Base-by-base conservation (phyloP, 768 basidiomycete species). In the Tricholoma matsutake region DNA sequence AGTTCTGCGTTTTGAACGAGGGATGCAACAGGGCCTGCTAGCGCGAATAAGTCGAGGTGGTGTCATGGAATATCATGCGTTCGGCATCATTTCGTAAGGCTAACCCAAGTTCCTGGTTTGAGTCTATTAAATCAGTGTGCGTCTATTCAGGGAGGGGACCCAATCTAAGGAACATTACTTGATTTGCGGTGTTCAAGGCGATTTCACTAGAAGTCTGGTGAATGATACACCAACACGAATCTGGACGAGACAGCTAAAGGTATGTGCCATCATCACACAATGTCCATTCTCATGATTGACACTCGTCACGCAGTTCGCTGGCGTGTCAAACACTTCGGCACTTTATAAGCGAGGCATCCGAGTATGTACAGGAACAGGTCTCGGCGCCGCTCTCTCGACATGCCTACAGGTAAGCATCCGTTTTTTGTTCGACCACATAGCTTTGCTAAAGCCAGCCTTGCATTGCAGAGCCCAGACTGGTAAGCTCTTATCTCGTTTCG, bases 31-130 rank as follows among this genome's bases (percentile, higher is more conserved):
- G 69, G 90, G 91, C 54, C 76, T 93, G 57, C 78, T 92, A 53
- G 85, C 89, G 67, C 86, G 91, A 68, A 85, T 93, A 71, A 88
- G 88, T 72, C 88, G 90, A 71, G 82, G 83, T 67, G 80, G 86
- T 43, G 78, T 91, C 61, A 82, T 87, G 83, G 91, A 93, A 73
- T 93, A 91, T 71, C 91, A 92, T 69, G 90, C 90, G n/a, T 93
- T 93, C 67, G 91, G 91, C 61, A 86, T 88, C 69, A 85, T 93
- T 67, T 91, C 89, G 89, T 91, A 72, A 20, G 86, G 64, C 64
- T 62, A 8, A 22, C 9, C 13, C 14, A 39, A 16, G 9, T 37
- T 20, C n/a, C 28, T 28, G 18, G 6, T 31, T 57, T 55, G 6
- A 47, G 54, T 32, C 20, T 51, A 41, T 45, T 31, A 41, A 31